These are phyloP conservation scores for Orbilia brochopaga DNA, from an alignment of 2,329 filamentous ascomycete species.

Conservation along the genomic window DNA sequence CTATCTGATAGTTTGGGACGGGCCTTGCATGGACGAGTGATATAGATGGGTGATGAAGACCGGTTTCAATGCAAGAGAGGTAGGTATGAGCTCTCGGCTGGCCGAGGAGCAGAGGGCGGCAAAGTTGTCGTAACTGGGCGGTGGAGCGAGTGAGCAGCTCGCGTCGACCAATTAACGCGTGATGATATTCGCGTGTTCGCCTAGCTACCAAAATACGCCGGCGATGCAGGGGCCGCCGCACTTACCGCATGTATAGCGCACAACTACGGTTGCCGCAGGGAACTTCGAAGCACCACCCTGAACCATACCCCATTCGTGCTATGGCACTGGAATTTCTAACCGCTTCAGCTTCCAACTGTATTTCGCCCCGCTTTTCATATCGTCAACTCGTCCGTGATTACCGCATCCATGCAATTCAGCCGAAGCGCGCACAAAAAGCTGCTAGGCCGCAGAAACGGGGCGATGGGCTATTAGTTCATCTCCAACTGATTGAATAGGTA, in stretches of 20 bases:
- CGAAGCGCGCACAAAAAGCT: too few relatives aligned
- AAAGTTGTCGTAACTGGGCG: slow-evolving; percentile 9
- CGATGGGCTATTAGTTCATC: too few relatives aligned
- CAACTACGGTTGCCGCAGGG: too few relatives aligned
- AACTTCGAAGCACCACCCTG: too few relatives aligned
- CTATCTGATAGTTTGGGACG: not conserved
- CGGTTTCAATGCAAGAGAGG: not conserved
- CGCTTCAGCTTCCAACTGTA: too few relatives aligned
- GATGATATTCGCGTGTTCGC: slow-evolving; percentile 6
- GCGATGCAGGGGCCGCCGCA: not conserved
- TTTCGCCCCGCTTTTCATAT: too few relatives aligned
- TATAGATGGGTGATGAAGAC: not conserved
- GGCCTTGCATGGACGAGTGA: not conserved
- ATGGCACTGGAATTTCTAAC: not conserved
- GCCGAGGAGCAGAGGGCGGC: not conserved
- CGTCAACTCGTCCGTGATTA: too few relatives aligned
- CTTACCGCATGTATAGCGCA: slow-evolving; percentile 7
- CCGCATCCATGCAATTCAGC: too few relatives aligned
- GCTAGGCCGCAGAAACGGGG: too few relatives aligned
- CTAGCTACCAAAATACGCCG: not conserved
- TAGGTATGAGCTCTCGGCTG: not conserved
- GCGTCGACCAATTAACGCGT: slow-evolving; percentile 30
- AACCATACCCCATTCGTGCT: too few relatives aligned
- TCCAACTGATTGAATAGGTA: too few relatives aligned
- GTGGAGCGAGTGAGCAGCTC: slow-evolving; percentile 7